Conservation (phyloP, 2,329 filamentous ascomycete genomes). For the Exserohilum turcica region DNA sequence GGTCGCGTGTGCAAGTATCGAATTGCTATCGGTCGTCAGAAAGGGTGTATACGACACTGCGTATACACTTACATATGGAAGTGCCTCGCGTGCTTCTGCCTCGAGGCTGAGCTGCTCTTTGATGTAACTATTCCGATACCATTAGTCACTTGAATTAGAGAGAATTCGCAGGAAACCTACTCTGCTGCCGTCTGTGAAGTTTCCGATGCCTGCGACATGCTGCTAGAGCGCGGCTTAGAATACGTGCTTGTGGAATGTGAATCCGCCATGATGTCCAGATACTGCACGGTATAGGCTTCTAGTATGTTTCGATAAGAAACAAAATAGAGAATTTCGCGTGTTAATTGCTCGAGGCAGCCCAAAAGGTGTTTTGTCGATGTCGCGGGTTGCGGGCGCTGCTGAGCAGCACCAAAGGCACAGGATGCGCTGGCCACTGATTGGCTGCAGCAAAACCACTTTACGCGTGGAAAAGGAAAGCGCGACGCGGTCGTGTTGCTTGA, state of each 20-base stretch:
- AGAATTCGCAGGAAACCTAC: conserved; percentile 24
- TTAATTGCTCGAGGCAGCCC: neutral
- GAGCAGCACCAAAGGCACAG: conserved; percentile 6
- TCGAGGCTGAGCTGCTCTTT: conserved; percentile 88
- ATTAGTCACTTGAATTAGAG: neutral
- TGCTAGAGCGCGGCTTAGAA: conserved; percentile 43
- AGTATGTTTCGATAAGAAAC: neutral
- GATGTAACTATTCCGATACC: conserved; percentile 69
- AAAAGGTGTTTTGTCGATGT: neutral
- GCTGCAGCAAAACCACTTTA: conserved; percentile 24
- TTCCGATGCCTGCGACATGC: conserved; percentile 54
- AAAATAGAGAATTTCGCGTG: too few relatives aligned
- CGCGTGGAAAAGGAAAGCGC: conserved; percentile 24
- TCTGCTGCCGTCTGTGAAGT: conserved; percentile 61
- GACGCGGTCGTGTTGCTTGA: conserved; percentile 20
- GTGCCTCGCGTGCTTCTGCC: conserved; percentile 89
- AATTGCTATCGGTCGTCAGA: conserved; percentile 69
- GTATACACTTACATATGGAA: conserved; percentile 75
- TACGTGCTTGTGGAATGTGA: conserved; percentile 28
- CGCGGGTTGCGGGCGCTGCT: neutral
- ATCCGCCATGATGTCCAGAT: conserved; percentile 32
- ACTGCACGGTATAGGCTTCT: neutral
- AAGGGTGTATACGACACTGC: conserved; percentile 1
- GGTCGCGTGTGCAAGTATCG: conserved; percentile 86
- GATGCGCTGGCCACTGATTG: conserved; percentile 22